Evolutionary conservation across 257 asterid genomes (phyloP), one percentile per base, ranked within the genome.

Genomic region (Datura wrightii): DNA sequence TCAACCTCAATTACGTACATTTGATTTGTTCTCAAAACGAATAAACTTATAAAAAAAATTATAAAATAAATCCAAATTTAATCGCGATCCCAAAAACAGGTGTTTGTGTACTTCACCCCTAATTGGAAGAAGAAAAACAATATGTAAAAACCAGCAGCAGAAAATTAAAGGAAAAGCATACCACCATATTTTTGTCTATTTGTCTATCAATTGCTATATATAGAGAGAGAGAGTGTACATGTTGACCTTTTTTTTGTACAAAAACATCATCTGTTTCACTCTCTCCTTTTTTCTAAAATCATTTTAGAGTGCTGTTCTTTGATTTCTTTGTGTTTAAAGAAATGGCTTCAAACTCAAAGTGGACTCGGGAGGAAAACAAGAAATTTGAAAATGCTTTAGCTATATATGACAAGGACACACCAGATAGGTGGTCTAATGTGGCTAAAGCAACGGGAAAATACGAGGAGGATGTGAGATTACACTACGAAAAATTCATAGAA

Each of bases 361-460:
- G 97, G 97, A 92, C 92, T 0, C 63, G 83, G 1, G 82, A 65
- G 86, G 87, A 94, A 82, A 90, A 91, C 89, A 92, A 92, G 91
- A 70, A 42, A 82, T 94, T 94, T 66, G 97, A 94, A 86, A 85
- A 91, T 65, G 95, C 95, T 9, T 52, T 94, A 82, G 94, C 97
- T 0, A 74, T 59, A 8, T 90, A 79, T 87, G 90, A 90, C 85
- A 82, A 87, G 86, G 88, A 89, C 52, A 82, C 90, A 10, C 93
- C 93, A 6, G 97, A 90, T 58, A 15, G 91, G 60, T 94, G 96
- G 95, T 84, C 83, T 53, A 91, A 88, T 10, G 3, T 94, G 86
- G 94, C 94, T 24, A 86, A 84, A 74, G 94, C 90, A 15, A 86
- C 92, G 0, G 85, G 89, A 3, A 94, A 92, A 89, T 88, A 92